Evolutionary conservation across 371 early-diverging fungal genomes (phyloP), one percentile per base, ranked within the genome.

Genomic region (Cokeromyces recurvatus): DNA sequence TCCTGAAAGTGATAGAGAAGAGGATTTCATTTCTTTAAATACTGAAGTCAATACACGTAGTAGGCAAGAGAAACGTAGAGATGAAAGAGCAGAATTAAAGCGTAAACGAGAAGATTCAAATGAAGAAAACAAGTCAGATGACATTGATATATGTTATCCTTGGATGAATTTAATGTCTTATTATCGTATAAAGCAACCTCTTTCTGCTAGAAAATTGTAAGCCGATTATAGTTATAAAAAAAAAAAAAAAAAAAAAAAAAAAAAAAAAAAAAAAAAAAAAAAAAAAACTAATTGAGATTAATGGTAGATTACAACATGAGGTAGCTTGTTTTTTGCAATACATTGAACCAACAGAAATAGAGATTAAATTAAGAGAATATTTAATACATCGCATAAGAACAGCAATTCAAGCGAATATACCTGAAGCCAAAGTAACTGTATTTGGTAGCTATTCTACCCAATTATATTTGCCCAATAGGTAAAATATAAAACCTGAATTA

Each of bases 391-490:
- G 87, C 12, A 65, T 95, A 22, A 61, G 66, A 46, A 24, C 53
- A 6, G 63, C 74, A 1, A 68, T 92, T 16, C 20, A 69, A 15
- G 32, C 56, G 1, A 24, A 57, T 4, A 79, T 69, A 57, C 42
- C 58, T 0, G 47, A 59, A 4, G 76, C 81, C 0, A 47, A 55
- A 23, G 78, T 90, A 4, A 32, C 67, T 2, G 81, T 87, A 3
- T 96, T 93, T 79, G 97, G 97, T 2, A 88, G 89, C 45, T 95
- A 84, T 50, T 78, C 78, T 3, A 94, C 97, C 0, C 68, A 68
- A 22, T 59, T 95, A 8, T 97, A 89, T 65, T 68, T 97, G 22
- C 95, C 25, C 1, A 37, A 48, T 35, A 34, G 35, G 35, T 34
- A 14, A 34, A n/a, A 15, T 11, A 5, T 14, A 4, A n/a, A n/a